These are phyloP conservation scores for Populus tremula DNA, from an alignment of 345 rosid genomes.

Conservation along the genomic window DNA sequence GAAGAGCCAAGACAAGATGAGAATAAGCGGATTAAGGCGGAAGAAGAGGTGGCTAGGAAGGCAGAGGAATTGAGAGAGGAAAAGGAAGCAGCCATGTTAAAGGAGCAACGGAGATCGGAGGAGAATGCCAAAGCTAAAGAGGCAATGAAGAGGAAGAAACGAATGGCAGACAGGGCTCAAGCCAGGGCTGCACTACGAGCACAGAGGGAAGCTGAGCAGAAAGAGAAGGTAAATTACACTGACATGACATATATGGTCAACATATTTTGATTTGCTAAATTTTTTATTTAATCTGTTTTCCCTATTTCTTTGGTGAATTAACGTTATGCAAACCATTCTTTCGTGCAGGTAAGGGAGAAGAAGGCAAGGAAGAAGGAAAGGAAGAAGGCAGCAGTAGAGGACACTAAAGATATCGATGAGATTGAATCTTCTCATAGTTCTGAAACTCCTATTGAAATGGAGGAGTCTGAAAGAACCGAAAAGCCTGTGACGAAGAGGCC, in stretches of 20 bases:
- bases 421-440: slow-evolving; percentile 29
- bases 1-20: slow-evolving; percentile 48
- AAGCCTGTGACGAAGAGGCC: slow-evolving; percentile 40
- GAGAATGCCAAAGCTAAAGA: slow-evolving; percentile 78
- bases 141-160: slow-evolving; percentile 73
- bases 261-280: not conserved
- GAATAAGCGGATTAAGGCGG: slow-evolving; percentile 60
- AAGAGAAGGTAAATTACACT: slow-evolving; percentile 54
- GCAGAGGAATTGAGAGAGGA: slow-evolving; percentile 69
- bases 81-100: slow-evolving; percentile 57
- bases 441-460: slow-evolving; percentile 39
- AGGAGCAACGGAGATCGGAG: slow-evolving; percentile 65
- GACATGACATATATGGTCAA: too few species aligned
- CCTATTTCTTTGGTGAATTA: not conserved
- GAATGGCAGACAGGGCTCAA: slow-evolving; percentile 65
- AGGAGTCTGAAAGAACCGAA: slow-evolving; percentile 37
- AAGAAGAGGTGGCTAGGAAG: slow-evolving; percentile 64
- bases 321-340: not conserved
- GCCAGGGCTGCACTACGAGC: slow-evolving; percentile 67
- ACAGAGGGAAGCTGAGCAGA: slow-evolving; percentile 72
- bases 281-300: not conserved
- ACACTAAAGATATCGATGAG: slow-evolving; percentile 22
- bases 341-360: slow-evolving; percentile 73
- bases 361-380: slow-evolving; percentile 73
- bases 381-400: slow-evolving; percentile 31